Conservation (phyloP, 441 rosid species). For the Biscutella laevigata region DNA sequence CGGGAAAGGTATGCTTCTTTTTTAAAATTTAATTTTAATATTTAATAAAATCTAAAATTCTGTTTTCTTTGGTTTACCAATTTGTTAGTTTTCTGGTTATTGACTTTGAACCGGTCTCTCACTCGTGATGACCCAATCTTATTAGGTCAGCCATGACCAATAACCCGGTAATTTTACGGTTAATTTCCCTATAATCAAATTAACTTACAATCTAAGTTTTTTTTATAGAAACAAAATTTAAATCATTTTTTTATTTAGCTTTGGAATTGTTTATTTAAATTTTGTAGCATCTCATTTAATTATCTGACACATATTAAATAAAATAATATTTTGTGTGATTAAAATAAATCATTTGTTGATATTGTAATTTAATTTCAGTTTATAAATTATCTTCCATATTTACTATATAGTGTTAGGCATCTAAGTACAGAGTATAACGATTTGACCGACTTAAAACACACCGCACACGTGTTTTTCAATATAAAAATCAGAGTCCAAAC, state of each 20-base stretch:
- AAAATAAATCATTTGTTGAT: neutral
- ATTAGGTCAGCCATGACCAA: slow-evolving; percentile 22
- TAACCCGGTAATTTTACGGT: slow-evolving; percentile 12
- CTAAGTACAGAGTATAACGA: slow-evolving; percentile 13
- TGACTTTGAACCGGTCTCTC: slow-evolving; percentile 31
- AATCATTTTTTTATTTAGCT: neutral
- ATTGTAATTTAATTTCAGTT: neutral
- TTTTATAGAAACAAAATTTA: too few species aligned
- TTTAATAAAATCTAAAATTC: neutral
- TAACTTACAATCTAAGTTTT: neutral
- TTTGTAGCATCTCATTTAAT: neutral
- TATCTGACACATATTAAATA: neutral
- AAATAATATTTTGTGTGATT: neutral
- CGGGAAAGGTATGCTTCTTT: slow-evolving; percentile 26
- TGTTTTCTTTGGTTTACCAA: slow-evolving; percentile 14
- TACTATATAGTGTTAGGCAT: neutral
- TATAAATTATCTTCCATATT: neutral
- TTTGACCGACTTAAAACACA: slow-evolving; percentile 25
- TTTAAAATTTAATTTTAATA: neutral
- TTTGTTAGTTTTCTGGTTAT: slow-evolving; percentile 21
- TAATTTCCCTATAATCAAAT: neutral
- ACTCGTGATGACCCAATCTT: slow-evolving; percentile 14
- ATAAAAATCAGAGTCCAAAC: slow-evolving; percentile 24
- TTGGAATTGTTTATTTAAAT: neutral
- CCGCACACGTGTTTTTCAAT: slow-evolving; percentile 27